phyloP scores from a whole-genome alignment of 306 rosid genomes.

The Quercus ilex region DNA sequence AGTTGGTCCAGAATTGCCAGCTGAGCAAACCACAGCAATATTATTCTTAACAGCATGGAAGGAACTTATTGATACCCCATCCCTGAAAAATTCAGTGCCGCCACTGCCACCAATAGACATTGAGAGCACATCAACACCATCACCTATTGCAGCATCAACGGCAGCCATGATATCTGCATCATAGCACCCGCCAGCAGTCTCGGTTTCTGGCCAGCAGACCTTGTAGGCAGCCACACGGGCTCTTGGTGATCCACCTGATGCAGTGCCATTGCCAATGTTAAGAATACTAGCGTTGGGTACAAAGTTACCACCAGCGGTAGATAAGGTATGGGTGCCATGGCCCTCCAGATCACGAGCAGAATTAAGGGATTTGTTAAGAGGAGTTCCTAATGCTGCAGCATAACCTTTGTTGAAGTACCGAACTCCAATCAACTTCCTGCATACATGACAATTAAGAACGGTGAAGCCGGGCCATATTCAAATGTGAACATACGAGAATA shows the following conservation, averaged over 20 bases:
- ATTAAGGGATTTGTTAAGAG: background rate
- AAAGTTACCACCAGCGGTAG: conserved; percentile 81
- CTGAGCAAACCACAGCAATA: conserved; percentile 45
- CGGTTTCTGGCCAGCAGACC: conserved; percentile 55
- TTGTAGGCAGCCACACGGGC: conserved; percentile 80
- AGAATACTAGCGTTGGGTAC: conserved; percentile 38
- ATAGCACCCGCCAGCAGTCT: conserved; percentile 24
- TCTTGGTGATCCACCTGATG: conserved; percentile 85
- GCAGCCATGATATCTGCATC: conserved; percentile 61
- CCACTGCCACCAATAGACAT: conserved; percentile 32
- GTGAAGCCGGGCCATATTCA: background rate
- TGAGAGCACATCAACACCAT: conserved; percentile 65
- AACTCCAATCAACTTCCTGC: conserved; percentile 83
- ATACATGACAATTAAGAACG: background rate
- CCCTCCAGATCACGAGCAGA: conserved; percentile 57
- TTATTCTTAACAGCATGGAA: conserved; percentile 55
- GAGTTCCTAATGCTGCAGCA: background rate
- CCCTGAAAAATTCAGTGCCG: conserved; percentile 15
- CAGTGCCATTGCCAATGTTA: conserved; percentile 70
- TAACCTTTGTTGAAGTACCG: conserved; percentile 62
- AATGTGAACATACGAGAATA: background rate
- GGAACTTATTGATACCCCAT: conserved; percentile 45
- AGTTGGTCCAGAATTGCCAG: conserved; percentile 61
- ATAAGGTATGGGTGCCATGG: conserved; percentile 86
- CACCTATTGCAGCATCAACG: conserved; percentile 63